These are phyloP conservation scores for Solanum sejunctum DNA, from an alignment of 257 asterid species.

Conservation along the genomic window DNA sequence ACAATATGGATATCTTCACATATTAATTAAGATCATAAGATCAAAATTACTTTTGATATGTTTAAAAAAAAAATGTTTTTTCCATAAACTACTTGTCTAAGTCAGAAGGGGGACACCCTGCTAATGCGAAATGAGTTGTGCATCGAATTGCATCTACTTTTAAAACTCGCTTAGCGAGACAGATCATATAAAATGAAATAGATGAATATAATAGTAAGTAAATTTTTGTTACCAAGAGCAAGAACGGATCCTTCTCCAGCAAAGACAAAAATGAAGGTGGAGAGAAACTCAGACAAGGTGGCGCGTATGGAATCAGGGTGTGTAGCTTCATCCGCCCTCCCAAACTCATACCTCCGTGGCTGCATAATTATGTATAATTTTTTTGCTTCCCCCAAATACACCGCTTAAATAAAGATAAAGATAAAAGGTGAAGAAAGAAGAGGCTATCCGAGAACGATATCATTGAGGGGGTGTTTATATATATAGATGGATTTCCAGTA, in stretches of 20 bases:
- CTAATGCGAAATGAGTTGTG: background rate
- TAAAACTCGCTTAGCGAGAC: background rate
- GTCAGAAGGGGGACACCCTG: too few relatives aligned
- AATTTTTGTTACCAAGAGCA: conserved; percentile 37
- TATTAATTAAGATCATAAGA: too few relatives aligned
- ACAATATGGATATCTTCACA: background rate
- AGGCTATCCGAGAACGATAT: background rate
- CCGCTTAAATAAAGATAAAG: background rate
- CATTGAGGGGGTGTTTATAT: background rate
- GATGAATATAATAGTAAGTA: background rate
- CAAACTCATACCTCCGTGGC: conserved; percentile 60
- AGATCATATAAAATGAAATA: background rate
- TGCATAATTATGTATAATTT: conserved; percentile 12
- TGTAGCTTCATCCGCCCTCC: conserved; percentile 84
- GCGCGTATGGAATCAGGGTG: conserved; percentile 87
- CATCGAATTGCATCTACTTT: background rate
- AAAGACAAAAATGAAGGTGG: conserved; percentile 82
- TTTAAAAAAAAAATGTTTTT: too few relatives aligned
- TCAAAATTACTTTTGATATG: background rate
- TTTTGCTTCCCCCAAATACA: background rate
- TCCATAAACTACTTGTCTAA: background rate
- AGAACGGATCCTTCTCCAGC: conserved; percentile 89
- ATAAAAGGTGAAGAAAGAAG: background rate
- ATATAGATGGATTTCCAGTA: background rate
- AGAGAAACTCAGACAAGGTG: conserved; percentile 67